phyloP scores from a whole-genome alignment of 345 rosid species.

The Arabidopsis suecica region DNA sequence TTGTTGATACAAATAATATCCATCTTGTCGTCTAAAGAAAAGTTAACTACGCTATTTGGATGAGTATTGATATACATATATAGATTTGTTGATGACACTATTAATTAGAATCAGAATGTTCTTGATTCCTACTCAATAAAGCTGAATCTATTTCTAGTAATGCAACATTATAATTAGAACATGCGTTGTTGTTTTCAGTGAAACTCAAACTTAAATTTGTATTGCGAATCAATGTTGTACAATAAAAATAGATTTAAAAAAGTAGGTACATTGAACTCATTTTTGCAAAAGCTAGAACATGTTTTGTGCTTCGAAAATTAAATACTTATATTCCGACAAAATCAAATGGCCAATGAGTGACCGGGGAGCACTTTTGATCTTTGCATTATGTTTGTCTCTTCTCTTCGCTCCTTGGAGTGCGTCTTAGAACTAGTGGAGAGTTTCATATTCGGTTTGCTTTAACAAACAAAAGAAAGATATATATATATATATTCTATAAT shows the following conservation, averaged over 20 bases:
- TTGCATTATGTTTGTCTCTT: conserved; percentile 19
- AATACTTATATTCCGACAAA: conserved; percentile 21
- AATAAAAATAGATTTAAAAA: background rate
- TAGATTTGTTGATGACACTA: background rate
- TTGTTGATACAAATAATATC: background rate
- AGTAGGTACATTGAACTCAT: background rate
- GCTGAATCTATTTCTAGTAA: too few species aligned
- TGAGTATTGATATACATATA: background rate
- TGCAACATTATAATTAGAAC: too few species aligned
- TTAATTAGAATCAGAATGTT: background rate
- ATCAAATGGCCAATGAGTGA: conserved; percentile 25
- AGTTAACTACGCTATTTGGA: too few species aligned
- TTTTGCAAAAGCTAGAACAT: background rate
- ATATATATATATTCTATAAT: too few species aligned
- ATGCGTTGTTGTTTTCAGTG: too few species aligned
- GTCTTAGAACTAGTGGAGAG: conserved; percentile 18
- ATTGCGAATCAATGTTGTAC: too few species aligned
- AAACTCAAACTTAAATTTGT: too few species aligned
- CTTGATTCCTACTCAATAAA: background rate
- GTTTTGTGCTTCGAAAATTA: background rate
- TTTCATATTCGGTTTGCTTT: background rate
- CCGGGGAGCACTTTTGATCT: conserved; percentile 21
- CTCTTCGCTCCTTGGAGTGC: conserved; percentile 21
- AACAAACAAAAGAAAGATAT: background rate
- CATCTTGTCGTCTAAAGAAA: too few species aligned